Evolutionary conservation across 148 eudicot genomes (phyloP), one percentile per base, ranked within the genome.

Genomic region (Amaranthus hypochondriacus): DNA sequence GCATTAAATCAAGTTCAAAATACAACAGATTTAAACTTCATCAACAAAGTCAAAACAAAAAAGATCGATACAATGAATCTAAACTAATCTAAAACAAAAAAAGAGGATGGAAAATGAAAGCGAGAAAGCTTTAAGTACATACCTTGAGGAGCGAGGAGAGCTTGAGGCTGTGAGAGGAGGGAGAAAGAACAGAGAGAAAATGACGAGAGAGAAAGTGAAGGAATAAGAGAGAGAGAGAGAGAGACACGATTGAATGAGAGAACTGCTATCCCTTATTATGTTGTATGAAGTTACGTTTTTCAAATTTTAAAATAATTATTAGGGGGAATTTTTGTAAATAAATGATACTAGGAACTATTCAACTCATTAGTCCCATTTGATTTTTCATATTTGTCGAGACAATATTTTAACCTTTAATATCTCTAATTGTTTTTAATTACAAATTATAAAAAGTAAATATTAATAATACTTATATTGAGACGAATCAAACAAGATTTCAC

Each of bases 91-190:
- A 21, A 54, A 15, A 42, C 49, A 42, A 75, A 51, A 51, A 59
- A 68, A 57, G 6, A 14, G 9, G 69, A 75, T 55, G 12, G 6
- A n/a, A 60, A n/a, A 59, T 12, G 21, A 46, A 62, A 56, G 52
- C 18, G 62, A 57, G 15, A 56, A 47, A 56, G 55, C 48, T 42
- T 70, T 6, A 13, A 47, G 52, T 28, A 10, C 52, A 6, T 76
- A 76, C 78, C 78, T 59, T 69, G 28, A 61, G 48, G 58, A 61
- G 14, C 68, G 28, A 46, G 51, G 48, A 42, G 71, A 50, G 73
- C 28, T 60, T 28, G 78, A 28, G 73, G 73, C 78, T 75, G 78
- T 56, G 68, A 73, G 68, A 76, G 78, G 78, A 76, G 78, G 69
- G 73, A 75, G 78, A 75, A 66, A 10, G 65, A n/a, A 21, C 63